Evolutionary conservation across 768 basidiomycete genomes (phyloP).

Genomic region (Agrocybe praecox): DNA sequence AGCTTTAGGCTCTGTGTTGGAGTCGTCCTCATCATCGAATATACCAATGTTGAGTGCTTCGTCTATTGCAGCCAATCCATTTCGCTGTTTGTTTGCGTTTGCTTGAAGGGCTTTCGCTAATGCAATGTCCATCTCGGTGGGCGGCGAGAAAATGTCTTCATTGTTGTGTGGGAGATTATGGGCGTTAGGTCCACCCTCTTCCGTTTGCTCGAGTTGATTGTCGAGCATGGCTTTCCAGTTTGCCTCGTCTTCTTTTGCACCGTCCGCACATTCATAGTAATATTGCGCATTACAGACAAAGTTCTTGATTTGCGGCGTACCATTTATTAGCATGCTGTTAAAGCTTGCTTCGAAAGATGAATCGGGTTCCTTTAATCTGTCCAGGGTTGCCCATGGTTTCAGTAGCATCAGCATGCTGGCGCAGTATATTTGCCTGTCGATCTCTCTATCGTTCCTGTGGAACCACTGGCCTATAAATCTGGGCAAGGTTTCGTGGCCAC

Average conservation of each 20-base stretch:
- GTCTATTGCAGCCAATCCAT: too few relatives aligned
- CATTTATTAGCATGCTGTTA: background rate
- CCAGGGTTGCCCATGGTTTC: conserved; percentile 33
- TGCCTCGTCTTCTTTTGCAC: background rate
- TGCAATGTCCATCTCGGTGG: too few relatives aligned
- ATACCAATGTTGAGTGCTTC: too few relatives aligned
- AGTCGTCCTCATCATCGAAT: too few relatives aligned
- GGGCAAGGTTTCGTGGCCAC: conserved; percentile 32
- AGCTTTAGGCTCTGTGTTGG: too few relatives aligned
- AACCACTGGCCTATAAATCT: conserved; percentile 34
- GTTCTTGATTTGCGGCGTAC: background rate
- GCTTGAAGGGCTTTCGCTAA: too few relatives aligned
- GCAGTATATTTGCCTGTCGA: conserved; percentile 22
- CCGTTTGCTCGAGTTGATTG: too few relatives aligned
- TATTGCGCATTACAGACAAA: conserved; percentile 32
- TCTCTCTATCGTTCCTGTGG: conserved; percentile 18
- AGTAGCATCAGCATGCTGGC: conserved; percentile 33
- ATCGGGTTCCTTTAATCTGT: conserved; percentile 19
- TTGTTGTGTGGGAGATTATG: too few relatives aligned
- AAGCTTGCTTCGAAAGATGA: conserved; percentile 24
- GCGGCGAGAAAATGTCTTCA: too few relatives aligned
- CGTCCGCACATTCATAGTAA: conserved; percentile 29
- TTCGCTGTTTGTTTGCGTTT: too few relatives aligned
- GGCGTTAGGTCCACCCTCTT: too few relatives aligned
- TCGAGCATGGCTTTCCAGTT: too few relatives aligned